phyloP scores from a whole-genome alignment of 371 early-diverging fungal species.

The Saksenaea vasiformis region DNA sequence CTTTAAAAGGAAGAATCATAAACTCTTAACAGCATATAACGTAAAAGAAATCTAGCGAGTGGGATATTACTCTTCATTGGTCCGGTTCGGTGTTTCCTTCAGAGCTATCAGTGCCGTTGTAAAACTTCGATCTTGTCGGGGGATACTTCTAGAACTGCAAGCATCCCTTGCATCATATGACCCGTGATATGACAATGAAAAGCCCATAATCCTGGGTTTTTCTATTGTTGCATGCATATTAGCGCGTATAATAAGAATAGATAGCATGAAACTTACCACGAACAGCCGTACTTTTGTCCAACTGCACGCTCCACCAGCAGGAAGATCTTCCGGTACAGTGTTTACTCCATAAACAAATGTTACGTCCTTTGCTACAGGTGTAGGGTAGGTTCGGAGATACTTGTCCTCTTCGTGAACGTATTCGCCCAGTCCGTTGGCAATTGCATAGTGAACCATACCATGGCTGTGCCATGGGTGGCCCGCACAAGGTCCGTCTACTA shows the following conservation, averaged over 20 bases:
- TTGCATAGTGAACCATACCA: conserved; percentile 37
- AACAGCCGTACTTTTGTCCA: conserved; percentile 40
- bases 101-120: neutral
- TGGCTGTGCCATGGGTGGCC: conserved; percentile 49
- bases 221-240: conserved; percentile 6
- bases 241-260: neutral
- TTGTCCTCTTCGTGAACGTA: conserved; percentile 27
- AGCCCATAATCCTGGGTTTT: conserved; percentile 55
- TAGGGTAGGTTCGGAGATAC: conserved; percentile 21
- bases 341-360: conserved; percentile 28
- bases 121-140: conserved; percentile 22
- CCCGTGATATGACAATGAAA: conserved; percentile 55
- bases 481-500: conserved; percentile 18
- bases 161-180: conserved; percentile 57
- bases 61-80: too few relatives aligned
- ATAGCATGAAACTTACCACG: conserved; percentile 18
- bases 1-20: too few relatives aligned
- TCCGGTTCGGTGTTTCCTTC: neutral
- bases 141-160: conserved; percentile 41
- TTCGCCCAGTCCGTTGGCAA: conserved; percentile 35
- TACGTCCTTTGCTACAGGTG: conserved; percentile 33
- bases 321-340: neutral
- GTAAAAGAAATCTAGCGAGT: too few relatives aligned
- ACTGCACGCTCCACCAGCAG: conserved; percentile 25
- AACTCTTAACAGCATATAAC: too few relatives aligned